Percentiles rank a stretch among this genome's conserved stretches.
Conservation (phyloP, 169 alveolate species). For the Toxoplasma gondii region DNA sequence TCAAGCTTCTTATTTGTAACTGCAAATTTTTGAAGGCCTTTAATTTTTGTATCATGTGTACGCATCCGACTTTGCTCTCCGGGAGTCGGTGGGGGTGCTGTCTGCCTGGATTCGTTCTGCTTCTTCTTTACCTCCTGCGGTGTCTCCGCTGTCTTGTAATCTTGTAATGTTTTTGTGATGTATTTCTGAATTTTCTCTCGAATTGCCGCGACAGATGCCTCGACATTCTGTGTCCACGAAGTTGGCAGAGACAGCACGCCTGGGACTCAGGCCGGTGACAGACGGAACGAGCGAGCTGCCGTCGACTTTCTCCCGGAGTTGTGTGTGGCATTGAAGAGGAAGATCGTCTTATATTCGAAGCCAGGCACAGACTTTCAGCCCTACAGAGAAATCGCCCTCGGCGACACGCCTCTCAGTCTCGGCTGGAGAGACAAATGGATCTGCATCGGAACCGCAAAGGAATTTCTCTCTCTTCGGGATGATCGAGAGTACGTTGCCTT, state of each 20-base stretch:
- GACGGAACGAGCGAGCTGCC: neutral
- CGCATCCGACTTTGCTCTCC: too few relatives aligned
- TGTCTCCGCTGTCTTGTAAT: too few relatives aligned
- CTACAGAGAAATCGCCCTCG: neutral
- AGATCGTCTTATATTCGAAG: neutral
- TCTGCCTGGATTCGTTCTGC: too few relatives aligned
- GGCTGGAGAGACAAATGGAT: conserved; percentile 48
- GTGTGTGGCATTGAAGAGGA: neutral
- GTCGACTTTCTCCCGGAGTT: neutral
- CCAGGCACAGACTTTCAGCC: conserved; percentile 18
- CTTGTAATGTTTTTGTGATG: too few relatives aligned
- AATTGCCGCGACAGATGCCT: neutral
- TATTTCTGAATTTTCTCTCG: too few relatives aligned
- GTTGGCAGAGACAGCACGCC: neutral
- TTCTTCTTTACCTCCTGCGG: too few relatives aligned
- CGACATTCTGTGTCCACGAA: conserved; percentile 4
- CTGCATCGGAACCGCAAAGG: conserved; percentile 23
- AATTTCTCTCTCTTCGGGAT: conserved; percentile 2
- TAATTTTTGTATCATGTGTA: too few relatives aligned
- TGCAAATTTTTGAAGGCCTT: too few relatives aligned
- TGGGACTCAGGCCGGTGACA: neutral
- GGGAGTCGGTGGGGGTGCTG: too few relatives aligned
- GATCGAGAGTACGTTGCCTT: neutral
- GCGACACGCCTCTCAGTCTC: conserved; percentile 29
- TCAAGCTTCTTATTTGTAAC: too few relatives aligned